phyloP scores from a whole-genome alignment of 257 asterid genomes.

The Solanum piurae region DNA sequence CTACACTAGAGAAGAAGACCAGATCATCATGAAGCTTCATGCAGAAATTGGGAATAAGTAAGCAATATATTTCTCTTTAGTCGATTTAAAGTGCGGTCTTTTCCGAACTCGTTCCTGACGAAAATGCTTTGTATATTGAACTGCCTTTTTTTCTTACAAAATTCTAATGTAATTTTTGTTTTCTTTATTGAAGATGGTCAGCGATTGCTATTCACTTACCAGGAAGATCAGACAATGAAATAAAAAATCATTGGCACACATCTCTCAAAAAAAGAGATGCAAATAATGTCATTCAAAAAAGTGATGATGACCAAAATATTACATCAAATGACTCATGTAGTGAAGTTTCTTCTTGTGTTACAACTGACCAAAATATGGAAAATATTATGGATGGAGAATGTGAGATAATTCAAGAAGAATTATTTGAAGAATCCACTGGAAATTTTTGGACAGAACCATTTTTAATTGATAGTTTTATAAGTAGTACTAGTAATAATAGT shows the following conservation, averaged over 20 bases:
- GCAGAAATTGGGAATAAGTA: background rate
- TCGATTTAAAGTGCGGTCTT: too few relatives aligned
- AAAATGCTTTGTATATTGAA: too few relatives aligned
- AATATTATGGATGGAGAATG: background rate
- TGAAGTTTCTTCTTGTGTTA: background rate
- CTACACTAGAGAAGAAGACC: background rate
- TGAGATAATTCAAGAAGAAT: background rate
- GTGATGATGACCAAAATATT: background rate
- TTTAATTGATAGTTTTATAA: background rate
- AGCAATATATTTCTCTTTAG: background rate
- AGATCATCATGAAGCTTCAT: background rate
- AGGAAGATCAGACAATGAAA: slow-evolving; percentile 2
- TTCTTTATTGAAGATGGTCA: background rate
- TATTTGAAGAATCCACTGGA: background rate
- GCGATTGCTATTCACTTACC: background rate
- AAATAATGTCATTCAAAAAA: background rate
- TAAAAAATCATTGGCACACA: slow-evolving; percentile 1
- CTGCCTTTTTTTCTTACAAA: background rate
- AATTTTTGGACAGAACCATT: background rate
- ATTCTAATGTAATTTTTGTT: background rate
- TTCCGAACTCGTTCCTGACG: too few relatives aligned
- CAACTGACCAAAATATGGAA: background rate
- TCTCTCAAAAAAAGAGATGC: background rate
- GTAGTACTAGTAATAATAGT: background rate
- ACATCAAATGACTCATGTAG: background rate